Evolutionary conservation across 176 grass and related monocot genomes (phyloP).

Genomic region (Lolium rigidum): DNA sequence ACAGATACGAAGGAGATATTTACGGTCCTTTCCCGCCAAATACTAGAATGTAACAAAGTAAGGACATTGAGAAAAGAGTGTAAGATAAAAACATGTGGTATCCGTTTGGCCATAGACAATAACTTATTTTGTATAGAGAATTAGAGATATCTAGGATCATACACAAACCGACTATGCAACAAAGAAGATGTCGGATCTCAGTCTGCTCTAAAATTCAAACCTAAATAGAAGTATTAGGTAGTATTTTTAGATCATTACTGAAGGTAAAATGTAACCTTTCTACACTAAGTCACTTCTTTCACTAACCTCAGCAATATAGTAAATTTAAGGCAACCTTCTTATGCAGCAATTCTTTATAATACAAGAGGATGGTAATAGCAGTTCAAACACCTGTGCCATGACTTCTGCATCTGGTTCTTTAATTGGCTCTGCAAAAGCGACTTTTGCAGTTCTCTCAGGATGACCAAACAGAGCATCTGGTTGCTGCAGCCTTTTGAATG

Average conservation of each 20-base stretch:
- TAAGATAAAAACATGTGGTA: not conserved
- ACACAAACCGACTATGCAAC: not conserved
- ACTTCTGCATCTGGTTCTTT: conserved; percentile 73
- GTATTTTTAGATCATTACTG: not conserved
- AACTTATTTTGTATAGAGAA: not conserved
- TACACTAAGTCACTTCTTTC: not conserved
- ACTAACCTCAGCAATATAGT: not conserved
- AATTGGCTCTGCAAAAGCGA: conserved; percentile 66
- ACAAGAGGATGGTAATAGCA: not conserved
- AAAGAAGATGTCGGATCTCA: not conserved
- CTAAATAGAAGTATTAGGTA: not conserved
- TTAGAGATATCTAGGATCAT: not conserved
- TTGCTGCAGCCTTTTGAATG: conserved; percentile 58
- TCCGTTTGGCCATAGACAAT: not conserved
- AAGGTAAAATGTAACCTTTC: not conserved
- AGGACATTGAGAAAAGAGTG: not conserved
- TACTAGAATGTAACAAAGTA: not conserved
- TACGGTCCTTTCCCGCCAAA: not conserved
- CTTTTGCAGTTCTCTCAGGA: conserved; percentile 61
- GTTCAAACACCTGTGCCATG: conserved; percentile 59
- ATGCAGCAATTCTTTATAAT: not conserved
- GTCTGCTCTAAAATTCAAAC: not conserved
- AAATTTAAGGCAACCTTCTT: not conserved
- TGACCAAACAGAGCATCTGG: conserved; percentile 63
- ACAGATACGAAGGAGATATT: not conserved